Evolutionary conservation across 1,284 basidiomycete genomes (phyloP).

Genomic region (Ceratobasidium sp.): DNA sequence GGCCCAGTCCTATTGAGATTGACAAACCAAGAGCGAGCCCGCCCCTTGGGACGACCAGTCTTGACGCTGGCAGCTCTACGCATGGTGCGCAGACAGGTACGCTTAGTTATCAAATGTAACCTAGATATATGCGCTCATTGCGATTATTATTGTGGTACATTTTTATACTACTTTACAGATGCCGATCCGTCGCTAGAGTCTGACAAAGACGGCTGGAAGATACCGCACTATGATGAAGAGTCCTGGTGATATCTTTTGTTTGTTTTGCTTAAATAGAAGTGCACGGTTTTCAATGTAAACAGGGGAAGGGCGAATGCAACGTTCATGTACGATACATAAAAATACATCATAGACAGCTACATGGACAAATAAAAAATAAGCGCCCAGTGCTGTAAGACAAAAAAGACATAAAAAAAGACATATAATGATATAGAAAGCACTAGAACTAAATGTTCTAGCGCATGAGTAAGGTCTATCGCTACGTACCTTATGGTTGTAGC

Average conservation of each 20-base stretch:
- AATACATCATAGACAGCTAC: too few relatives aligned
- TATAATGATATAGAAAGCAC: too few relatives aligned
- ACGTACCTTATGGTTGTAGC: too few relatives aligned
- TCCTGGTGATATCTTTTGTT: too few relatives aligned
- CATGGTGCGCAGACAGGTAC: not conserved
- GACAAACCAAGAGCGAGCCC: not conserved
- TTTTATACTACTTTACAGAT: not conserved
- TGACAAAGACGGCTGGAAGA: not conserved
- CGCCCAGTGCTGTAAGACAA: too few relatives aligned
- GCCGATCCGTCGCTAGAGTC: not conserved
- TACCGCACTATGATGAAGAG: not conserved
- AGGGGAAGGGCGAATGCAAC: not conserved
- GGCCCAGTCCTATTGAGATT: not conserved
- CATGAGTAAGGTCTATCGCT: too few relatives aligned
- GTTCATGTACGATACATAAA: not conserved
- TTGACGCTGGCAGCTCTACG: not conserved
- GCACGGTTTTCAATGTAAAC: not conserved
- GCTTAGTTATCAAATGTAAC: not conserved
- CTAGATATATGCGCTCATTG: not conserved
- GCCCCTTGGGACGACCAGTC: not conserved
- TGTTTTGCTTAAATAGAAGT: not conserved
- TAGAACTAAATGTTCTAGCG: too few relatives aligned
- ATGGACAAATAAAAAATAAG: too few relatives aligned
- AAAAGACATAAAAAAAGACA: too few relatives aligned
- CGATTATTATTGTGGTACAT: too few relatives aligned